Conservation (phyloP, 768 basidiomycete species). For the Pisolithus tinctorius region DNA sequence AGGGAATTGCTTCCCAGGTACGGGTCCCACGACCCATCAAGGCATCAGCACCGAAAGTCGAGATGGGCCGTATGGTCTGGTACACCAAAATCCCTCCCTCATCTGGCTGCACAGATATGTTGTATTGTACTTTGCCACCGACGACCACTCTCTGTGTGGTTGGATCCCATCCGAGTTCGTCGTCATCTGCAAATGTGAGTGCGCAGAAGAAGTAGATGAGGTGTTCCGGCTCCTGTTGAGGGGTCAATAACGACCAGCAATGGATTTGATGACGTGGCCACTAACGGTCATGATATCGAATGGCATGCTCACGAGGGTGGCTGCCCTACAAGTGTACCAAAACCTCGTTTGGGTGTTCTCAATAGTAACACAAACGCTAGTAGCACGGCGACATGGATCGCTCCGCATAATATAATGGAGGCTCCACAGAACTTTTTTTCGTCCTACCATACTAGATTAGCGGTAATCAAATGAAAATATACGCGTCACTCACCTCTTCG, state of each 20-base stretch:
- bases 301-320: constrained; percentile 9
- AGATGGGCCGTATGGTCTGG: not conserved
- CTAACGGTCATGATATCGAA: constrained; percentile 12
- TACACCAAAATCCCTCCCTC: not conserved
- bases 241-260: no score
- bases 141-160: not conserved
- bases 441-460: not conserved
- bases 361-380: constrained; percentile 15
- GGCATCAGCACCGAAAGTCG: not conserved
- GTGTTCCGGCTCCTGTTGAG: not conserved
- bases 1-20: not conserved
- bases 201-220: not conserved
- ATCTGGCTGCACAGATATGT: not conserved
- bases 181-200: not conserved
- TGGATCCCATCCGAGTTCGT: constrained; percentile 2
- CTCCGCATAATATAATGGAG: constrained; percentile 17
- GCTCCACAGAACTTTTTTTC: constrained; percentile 8
- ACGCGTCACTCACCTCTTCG: not conserved
- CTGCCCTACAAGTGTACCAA: constrained; percentile 22
- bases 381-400: constrained; percentile 20
- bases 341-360: constrained; percentile 18
- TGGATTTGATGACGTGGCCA: no score
- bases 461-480: not conserved
- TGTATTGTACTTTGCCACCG: not conserved
- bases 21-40: not conserved